Evolutionary conservation across 352 stramenopile genomes (phyloP), one percentile per base, ranked within the genome.

Genomic region (Globisporangium barbulae): DNA sequence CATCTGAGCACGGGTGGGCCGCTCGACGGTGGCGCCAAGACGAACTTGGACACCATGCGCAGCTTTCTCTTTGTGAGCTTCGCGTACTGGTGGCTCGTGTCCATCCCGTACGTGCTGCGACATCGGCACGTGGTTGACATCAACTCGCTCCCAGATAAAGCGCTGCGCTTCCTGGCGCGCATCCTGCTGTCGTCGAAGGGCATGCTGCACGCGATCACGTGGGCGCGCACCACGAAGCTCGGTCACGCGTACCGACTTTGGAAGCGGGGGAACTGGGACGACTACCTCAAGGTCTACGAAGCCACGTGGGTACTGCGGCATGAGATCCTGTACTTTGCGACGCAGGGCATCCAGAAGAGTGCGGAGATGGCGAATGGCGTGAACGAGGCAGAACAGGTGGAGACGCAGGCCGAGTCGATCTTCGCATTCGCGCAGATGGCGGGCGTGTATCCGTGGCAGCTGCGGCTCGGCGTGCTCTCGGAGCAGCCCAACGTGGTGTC

Each of bases 211-310:
- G 84, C 84, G 8, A 73, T 91, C 60, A 73, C 90, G 13, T 96
- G 86, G 83, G 75, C 76, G 2, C 77, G 81, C 31, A 75, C 87
- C 41, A 90, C 89, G 67, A 73, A 77, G 15, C 73, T 89, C 13
- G 60, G 75, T 4, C 81, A 76, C 47, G 88, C 85, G 19, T 92
- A 87, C 64, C 72, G 76, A 44, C 64, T 96, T 28, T 96, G 87
- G 87, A 77, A 79, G 28, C 75, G 88, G 50, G 83, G 79, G 6
- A 89, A 90, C 47, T 96, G 86, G 84, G 87, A 96, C 62, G 81
- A 90, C 59, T 93, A 93, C 63, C 82, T 96, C 39, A 91, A 93
- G 59, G 74, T 91, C 25, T 88, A 96, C 64, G 87, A 93, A 44
- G 85, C 85, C 5, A 89, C 84, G 30, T 96, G 87, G 87, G 81